Base-by-base conservation (phyloP, 2,329 filamentous ascomycete genomes). In the Chalara sp. region DNA sequence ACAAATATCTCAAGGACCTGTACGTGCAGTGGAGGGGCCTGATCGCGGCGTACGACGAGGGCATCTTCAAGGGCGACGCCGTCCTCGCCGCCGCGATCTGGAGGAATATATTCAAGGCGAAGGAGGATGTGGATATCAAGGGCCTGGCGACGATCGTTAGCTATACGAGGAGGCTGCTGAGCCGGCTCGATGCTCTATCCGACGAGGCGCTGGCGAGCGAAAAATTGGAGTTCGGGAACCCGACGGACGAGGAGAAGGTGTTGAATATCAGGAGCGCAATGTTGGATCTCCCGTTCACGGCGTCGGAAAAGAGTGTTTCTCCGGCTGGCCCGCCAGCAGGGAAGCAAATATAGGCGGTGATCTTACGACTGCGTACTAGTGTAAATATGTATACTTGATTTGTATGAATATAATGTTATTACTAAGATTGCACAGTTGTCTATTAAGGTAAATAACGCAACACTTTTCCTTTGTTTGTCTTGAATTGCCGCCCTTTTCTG, bases 21-120 rank as follows among this genome's bases (percentile, higher is more conserved):
- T 97, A 93, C 62, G 76, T 90, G 53, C 90, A 96, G 70, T 99
- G 92, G 89, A 84, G 93, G 50, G 93, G 91, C 32, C 74, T 91
- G 49, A 75, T 95, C 28, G 78, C 90, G 6, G 88, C 89, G 1
- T 93, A 91, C 66, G 89, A 95, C 65, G 88, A 93, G 72, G 89
- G 87, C 0, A 65, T 95, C 43, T 75, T 83, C 58, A 84, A 83
- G 67, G 86, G 86, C 7, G 89, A 95, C 65, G 84, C 87, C 11
- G 80, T 88, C 50, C 75, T 93, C 11, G 88, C 85, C 4, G 77
- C 86, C 41, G 93, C 93, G 6, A 75, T 99, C 45, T 99, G 93
- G 93, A 79, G 93, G 63, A 97, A 97, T 69, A 66, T 99, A 50
- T 95, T 89, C 76, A 90, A 92, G 72, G 89, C 81, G 28, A 73